These are phyloP conservation scores for Kwoniella shivajii DNA, from an alignment of 1,284 basidiomycete genomes.

Conservation along the genomic window DNA sequence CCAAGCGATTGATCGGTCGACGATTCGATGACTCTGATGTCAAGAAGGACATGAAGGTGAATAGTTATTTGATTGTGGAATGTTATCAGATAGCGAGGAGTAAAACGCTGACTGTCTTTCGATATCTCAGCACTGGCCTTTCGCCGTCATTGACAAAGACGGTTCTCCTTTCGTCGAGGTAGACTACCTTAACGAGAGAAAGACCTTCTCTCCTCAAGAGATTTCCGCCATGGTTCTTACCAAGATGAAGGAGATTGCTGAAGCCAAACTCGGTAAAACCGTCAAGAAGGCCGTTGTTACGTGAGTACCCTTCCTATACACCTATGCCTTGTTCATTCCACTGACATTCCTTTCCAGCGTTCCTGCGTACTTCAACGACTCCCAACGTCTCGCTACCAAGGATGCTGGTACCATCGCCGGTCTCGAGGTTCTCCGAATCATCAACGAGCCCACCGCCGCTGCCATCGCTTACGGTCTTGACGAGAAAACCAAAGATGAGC, in stretches of 20 bases:
- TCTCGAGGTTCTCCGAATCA: conserved; percentile 94
- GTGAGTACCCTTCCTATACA: conserved; percentile 10
- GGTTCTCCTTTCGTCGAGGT: conserved; percentile 63
- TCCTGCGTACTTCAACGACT: conserved; percentile 98
- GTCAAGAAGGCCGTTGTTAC: conserved; percentile 90
- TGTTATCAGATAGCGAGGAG: no score
- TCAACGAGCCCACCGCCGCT: conserved; percentile 98
- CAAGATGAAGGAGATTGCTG: conserved; percentile 99
- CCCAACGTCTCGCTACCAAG: conserved; percentile 97
- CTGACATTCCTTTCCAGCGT: conserved; percentile 55
- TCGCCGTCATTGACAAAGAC: conserved; percentile 63
- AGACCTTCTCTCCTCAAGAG: conserved; percentile 83
- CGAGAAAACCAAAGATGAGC: conserved; percentile 72
- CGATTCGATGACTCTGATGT: conserved; percentile 75
- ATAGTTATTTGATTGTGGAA: conserved; percentile 37
- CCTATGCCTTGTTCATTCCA: not conserved
- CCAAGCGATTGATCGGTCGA: conserved; percentile 95
- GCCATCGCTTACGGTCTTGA: conserved; percentile 97
- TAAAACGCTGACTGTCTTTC: not conserved
- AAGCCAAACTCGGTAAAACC: conserved; percentile 87
- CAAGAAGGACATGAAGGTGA: conserved; percentile 66
- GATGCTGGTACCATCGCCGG: conserved; percentile 96
- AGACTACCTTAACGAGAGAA: conserved; percentile 63
- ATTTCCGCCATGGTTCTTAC: conserved; percentile 95
- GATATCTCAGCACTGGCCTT: conserved; percentile 66